Percentiles rank a stretch among this genome's conserved stretches.
Conservation (phyloP, 2,329 filamentous ascomycete genomes). For the Trichophyton simii region DNA sequence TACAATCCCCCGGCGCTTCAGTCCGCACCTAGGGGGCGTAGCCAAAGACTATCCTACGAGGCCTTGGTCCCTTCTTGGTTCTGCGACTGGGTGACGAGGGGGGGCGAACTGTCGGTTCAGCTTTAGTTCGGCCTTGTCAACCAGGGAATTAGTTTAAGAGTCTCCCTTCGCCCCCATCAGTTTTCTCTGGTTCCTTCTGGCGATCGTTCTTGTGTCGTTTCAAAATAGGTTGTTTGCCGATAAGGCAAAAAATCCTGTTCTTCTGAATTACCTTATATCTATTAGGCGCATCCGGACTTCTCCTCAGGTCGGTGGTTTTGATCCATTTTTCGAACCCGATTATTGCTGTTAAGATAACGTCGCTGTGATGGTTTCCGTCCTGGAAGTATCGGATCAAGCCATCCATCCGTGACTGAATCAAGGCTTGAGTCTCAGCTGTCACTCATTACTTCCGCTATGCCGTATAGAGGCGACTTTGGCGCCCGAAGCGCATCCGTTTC, state of each 20-base stretch:
- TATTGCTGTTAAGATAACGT: background rate
- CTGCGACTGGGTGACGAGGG: background rate
- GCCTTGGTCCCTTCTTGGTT: background rate
- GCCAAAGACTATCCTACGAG: background rate
- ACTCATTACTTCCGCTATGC: background rate
- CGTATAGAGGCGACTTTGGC: background rate
- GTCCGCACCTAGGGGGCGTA: background rate
- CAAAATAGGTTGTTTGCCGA: background rate
- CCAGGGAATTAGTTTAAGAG: background rate
- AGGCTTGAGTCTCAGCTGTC: too few relatives aligned
- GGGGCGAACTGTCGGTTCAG: background rate
- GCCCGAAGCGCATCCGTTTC: background rate
- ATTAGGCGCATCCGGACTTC: background rate
- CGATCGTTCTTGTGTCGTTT: background rate
- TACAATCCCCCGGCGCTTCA: background rate
- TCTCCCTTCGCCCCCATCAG: background rate
- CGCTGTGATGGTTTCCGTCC: background rate
- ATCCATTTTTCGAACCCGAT: background rate
- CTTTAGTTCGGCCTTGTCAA: background rate
- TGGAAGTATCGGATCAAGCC: background rate
- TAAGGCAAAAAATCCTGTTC: too few relatives aligned
- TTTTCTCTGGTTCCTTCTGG: background rate
- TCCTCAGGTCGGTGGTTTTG: background rate
- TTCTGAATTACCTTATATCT: background rate
- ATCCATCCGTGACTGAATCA: background rate